Evolutionary conservation across 148 eudicot genomes (phyloP), one percentile per base, ranked within the genome.

Genomic region (Nyssa sinensis): DNA sequence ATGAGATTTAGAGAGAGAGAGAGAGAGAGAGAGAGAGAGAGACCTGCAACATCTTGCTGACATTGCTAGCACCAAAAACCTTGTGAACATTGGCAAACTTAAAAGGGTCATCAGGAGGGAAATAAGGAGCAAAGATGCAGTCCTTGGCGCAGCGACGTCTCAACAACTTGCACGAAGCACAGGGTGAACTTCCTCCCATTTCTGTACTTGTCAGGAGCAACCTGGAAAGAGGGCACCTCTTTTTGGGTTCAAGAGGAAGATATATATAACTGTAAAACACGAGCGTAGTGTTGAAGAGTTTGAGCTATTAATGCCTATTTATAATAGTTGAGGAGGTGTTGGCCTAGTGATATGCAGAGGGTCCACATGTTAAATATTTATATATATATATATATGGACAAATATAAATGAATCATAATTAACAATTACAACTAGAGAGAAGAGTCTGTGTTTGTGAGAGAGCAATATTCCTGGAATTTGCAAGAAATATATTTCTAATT

Each of bases 1-100:
- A 6, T 37, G 6, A n/a, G 1, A 59, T 59, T 7, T 23, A 59
- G 30, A 59, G 37, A 57, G 16, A 41, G 13, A 63, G 19, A 32
- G 24, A 25, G 3, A 7, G 10, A 69, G 28, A 17, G 64, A 49
- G 59, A 30, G 44, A 66, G 33, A 73, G 51, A 72, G 25, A 32
- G 41, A 91, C 98, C 94, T 91, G 98, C 75, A 93, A 80, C 96
- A 93, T 93, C 86, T 93, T 93, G 86, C 94, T 87, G 75, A 93
- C 84, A 76, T 91, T 91, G 80, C 98, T 93, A 35, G 98, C 98
- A 60, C 98, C 98, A 28, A 93, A 93, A 70, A 93, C 90, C 81
- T 93, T 93, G 82, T 91, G 98, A 72, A 91, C 98, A 67, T 88
- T 88, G 84, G 94, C 92, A 71, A 93, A 93, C 80, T 90, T 88